phyloP scores from a whole-genome alignment of 163 green algal genomes.

The Chloromonas sp. region DNA sequence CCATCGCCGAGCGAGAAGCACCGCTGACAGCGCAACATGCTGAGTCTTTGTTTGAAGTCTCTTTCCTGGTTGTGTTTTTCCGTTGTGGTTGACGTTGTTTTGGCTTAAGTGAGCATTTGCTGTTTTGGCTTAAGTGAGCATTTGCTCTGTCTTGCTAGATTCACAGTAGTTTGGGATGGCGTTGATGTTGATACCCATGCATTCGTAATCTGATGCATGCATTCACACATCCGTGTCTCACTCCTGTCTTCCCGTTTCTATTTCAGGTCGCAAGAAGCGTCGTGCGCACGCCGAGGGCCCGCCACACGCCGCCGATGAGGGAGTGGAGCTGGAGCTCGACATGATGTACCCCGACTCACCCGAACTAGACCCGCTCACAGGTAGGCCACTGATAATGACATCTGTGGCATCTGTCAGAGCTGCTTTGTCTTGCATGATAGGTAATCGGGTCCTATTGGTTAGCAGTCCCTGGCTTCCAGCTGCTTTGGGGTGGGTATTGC shows the following conservation, averaged over 20 bases:
- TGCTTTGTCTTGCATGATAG: not conserved
- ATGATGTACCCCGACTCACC: constrained; percentile 23
- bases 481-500: not conserved
- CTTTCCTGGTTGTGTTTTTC: too few relatives aligned
- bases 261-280: constrained; percentile 56
- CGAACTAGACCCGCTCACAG: constrained; percentile 7
- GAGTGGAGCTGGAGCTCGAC: constrained; percentile 6
- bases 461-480: not conserved
- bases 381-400: not conserved
- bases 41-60: too few relatives aligned
- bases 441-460: not conserved
- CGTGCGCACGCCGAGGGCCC: constrained; percentile 19
- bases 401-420: not conserved
- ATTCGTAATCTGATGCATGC: too few relatives aligned
- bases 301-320: constrained; percentile 1
- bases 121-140: too few relatives aligned
- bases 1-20: too few relatives aligned
- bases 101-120: too few relatives aligned
- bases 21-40: too few relatives aligned
- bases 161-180: not conserved
- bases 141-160: too few relatives aligned
- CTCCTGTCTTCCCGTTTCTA: not conserved
- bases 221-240: too few relatives aligned
- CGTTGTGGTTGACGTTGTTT: too few relatives aligned
- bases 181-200: too few relatives aligned